Evolutionary conservation across 306 rosid genomes (phyloP).

Genomic region (Sechiopsis laciniata): DNA sequence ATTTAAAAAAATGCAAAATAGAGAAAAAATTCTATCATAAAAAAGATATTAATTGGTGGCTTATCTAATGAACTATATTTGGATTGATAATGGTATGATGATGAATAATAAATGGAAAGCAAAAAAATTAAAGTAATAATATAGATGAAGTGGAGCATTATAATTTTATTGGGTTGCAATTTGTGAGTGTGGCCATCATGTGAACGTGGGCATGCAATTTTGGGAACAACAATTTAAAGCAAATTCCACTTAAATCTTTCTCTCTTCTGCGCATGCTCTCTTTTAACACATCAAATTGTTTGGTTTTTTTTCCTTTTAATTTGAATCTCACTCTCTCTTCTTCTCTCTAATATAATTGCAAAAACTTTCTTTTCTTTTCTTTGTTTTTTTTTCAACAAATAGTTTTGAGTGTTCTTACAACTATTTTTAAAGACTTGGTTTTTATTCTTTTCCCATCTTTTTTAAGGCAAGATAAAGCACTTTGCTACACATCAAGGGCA

Average conservation of each 20-base stretch:
- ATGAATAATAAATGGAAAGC: not conserved
- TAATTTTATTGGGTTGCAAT: not conserved
- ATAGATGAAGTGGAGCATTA: not conserved
- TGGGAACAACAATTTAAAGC: slow-evolving; percentile 6
- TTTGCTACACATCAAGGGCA: slow-evolving; percentile 18
- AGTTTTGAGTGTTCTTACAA: not conserved
- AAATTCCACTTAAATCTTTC: not conserved
- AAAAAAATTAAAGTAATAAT: not conserved
- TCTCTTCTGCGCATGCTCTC: slow-evolving; percentile 17
- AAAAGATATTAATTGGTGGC: too few species aligned
- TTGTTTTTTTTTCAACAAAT: slow-evolving; percentile 7
- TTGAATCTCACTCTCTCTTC: not conserved
- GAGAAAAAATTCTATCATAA: too few species aligned
- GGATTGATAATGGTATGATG: too few species aligned
- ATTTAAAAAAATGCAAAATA: too few species aligned
- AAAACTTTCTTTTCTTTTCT: slow-evolving; percentile 10
- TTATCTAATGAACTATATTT: not conserved
- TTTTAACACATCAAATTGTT: too few species aligned
- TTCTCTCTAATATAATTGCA: not conserved
- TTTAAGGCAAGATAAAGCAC: slow-evolving; percentile 20
- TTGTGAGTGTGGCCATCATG: slow-evolving; percentile 9
- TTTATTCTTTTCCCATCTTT: slow-evolving; percentile 12
- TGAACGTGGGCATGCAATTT: slow-evolving; percentile 19
- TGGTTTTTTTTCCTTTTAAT: too few species aligned
- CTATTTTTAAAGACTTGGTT: slow-evolving; percentile 2